phyloP scores from a whole-genome alignment of 2,329 filamentous ascomycete genomes.

The Onygena corvina region DNA sequence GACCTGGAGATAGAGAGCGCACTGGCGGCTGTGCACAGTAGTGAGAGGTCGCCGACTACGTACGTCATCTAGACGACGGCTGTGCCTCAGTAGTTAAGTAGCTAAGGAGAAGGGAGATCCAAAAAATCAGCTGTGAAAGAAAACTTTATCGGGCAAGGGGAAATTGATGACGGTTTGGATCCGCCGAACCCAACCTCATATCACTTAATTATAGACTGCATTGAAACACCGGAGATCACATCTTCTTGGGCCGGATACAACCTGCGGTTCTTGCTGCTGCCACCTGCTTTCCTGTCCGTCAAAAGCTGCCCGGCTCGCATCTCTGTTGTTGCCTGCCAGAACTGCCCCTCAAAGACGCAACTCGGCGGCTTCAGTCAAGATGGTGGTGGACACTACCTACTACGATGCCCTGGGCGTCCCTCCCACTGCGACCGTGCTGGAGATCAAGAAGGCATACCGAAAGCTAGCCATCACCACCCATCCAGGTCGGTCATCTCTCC shows the following conservation, averaged over 20 bases:
- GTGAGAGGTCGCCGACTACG: background rate
- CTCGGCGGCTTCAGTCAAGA: constrained; percentile 27
- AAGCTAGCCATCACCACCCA: constrained; percentile 91
- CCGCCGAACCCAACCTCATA: background rate
- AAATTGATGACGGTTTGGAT: background rate
- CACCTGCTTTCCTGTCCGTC: background rate
- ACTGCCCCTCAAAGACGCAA: background rate
- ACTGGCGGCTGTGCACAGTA: background rate
- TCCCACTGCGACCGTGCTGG: constrained; percentile 73
- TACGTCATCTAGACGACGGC: background rate
- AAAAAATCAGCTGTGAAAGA: constrained; percentile 5
- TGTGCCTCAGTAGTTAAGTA: background rate
- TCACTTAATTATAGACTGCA: no score
- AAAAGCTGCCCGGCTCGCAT: no score
- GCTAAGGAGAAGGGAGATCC: background rate
- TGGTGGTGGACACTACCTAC: constrained; percentile 82
- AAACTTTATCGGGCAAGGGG: background rate
- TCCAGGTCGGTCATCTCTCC: constrained; percentile 47
- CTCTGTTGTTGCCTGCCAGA: background rate
- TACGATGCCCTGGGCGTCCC: constrained; percentile 78
- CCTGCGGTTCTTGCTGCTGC: no score
- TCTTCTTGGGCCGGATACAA: no score
- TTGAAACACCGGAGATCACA: no score
- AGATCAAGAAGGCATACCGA: constrained; percentile 95
- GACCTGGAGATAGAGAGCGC: background rate